Conservation (phyloP, 345 rosid genomes). For the Populus alba region DNA sequence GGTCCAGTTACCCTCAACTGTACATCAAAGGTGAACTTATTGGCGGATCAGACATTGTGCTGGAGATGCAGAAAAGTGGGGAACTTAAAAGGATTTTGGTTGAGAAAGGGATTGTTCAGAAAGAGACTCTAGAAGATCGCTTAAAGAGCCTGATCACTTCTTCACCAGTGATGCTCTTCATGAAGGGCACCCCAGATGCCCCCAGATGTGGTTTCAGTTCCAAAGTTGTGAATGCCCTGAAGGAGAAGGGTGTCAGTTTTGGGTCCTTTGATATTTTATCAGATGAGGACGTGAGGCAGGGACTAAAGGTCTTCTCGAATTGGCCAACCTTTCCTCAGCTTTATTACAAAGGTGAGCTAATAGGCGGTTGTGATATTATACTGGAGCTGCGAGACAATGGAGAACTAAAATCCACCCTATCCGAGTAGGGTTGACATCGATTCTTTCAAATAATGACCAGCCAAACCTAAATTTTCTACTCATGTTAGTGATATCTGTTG, state of each 20-base stretch:
- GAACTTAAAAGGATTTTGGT: constrained; percentile 58
- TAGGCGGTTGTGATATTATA: constrained; percentile 93
- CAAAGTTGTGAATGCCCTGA: constrained; percentile 76
- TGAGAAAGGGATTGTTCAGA: constrained; percentile 57
- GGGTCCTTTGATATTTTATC: constrained; percentile 75
- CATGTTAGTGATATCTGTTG: constrained; percentile 12
- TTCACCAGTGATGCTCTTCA: constrained; percentile 83
- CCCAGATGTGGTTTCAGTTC: constrained; percentile 95
- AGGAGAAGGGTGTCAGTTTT: constrained; percentile 64
- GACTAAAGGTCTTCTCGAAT: constrained; percentile 75
- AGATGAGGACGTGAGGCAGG: constrained; percentile 93
- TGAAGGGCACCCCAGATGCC: constrained; percentile 89
- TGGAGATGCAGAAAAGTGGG: constrained; percentile 96
- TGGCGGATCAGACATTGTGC: constrained; percentile 88
- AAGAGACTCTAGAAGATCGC: constrained; percentile 60
- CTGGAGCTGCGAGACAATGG: constrained; percentile 67
- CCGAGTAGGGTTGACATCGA: constrained; percentile 42
- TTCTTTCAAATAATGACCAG: constrained; percentile 6
- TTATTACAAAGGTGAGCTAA: constrained; percentile 86
- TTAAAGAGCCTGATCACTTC: constrained; percentile 57
- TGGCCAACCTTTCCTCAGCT: constrained; percentile 99
- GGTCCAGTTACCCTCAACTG: constrained; percentile 97
- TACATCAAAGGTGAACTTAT: constrained; percentile 74
- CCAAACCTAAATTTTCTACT: background rate
- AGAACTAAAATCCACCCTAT: constrained; percentile 74